Percentiles rank a stretch among this genome's conserved stretches.
phyloP scores from a whole-genome alignment of 192 early-diverging fungal species.

The Linnemannia zychae region DNA sequence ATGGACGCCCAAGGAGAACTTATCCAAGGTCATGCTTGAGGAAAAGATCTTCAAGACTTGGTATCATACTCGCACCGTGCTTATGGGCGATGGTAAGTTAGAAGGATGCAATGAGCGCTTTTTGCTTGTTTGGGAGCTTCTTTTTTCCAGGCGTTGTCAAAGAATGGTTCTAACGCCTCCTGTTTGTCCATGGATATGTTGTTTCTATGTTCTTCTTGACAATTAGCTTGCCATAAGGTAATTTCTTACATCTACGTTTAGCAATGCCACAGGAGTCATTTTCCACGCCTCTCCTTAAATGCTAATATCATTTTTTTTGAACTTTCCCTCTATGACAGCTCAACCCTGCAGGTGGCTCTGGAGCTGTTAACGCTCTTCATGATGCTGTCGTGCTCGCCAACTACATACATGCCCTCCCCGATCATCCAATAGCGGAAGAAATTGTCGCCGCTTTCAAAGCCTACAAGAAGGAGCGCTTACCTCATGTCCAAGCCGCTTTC shows the following conservation, averaged over 20 bases:
- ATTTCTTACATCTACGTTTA: no score
- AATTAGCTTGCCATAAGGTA: constrained; percentile 20
- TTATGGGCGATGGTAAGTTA: constrained; percentile 17
- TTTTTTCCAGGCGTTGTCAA: background rate
- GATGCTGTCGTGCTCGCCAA: constrained; percentile 20
- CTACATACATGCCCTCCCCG: background rate
- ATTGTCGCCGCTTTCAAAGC: background rate
- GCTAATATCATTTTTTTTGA: background rate
- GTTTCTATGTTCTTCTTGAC: background rate
- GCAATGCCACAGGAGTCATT: no score
- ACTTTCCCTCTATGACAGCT: background rate
- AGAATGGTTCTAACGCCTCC: background rate
- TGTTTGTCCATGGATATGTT: background rate
- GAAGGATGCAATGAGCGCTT: background rate
- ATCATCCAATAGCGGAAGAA: background rate
- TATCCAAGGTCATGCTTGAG: constrained; percentile 13
- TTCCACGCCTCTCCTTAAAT: background rate
- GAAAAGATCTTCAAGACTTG: constrained; percentile 25
- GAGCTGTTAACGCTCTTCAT: constrained; percentile 5
- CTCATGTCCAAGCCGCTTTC: background rate
- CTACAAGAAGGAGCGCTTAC: constrained; percentile 12
- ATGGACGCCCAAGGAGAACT: background rate
- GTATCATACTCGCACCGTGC: background rate
- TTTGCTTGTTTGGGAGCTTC: background rate
- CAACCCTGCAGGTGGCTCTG: background rate